Evolutionary conservation across 805 yeast species (phyloP).

Genomic region (Komagataella mondaviorum): DNA sequence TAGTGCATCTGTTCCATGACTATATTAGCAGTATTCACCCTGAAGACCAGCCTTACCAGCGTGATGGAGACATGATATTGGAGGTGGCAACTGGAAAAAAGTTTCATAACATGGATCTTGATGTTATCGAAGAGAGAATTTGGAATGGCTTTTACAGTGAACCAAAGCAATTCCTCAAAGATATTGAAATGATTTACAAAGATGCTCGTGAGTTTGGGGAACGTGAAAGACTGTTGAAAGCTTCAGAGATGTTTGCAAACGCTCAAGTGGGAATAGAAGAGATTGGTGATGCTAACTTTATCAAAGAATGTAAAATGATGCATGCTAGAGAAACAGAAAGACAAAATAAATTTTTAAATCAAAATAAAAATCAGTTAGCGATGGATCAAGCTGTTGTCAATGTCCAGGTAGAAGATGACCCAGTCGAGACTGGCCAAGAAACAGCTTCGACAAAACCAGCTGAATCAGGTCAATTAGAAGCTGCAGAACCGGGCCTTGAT

Average conservation of each 20-base stretch:
- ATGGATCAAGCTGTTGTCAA: conserved; percentile 6
- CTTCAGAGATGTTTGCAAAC: conserved; percentile 92
- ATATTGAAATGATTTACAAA: conserved; percentile 68
- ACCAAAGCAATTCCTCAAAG: conserved; percentile 80
- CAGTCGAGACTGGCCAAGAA: background rate
- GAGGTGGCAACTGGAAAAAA: conserved; percentile 64
- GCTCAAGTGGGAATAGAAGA: conserved; percentile 95
- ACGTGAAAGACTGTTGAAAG: conserved; percentile 66
- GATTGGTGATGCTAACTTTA: conserved; percentile 47
- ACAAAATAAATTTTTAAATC: conserved; percentile 28
- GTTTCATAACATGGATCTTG: conserved; percentile 83
- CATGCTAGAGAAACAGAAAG: conserved; percentile 50
- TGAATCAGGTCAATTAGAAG: background rate
- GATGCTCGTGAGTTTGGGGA: conserved; percentile 71
- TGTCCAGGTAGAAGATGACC: background rate
- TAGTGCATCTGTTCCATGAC: conserved; percentile 71
- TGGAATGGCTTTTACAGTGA: conserved; percentile 96
- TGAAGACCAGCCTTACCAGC: conserved; percentile 27
- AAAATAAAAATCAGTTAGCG: conserved; percentile 17
- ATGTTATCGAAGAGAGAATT: conserved; percentile 82
- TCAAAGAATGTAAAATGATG: conserved; percentile 65
- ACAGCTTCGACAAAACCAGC: background rate
- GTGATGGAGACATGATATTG: conserved; percentile 62
- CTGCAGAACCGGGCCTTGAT: background rate
- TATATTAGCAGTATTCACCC: conserved; percentile 3